These are phyloP conservation scores for Aaosphaeria arxii DNA, from an alignment of 2,329 filamentous ascomycete species.

Conservation along the genomic window DNA sequence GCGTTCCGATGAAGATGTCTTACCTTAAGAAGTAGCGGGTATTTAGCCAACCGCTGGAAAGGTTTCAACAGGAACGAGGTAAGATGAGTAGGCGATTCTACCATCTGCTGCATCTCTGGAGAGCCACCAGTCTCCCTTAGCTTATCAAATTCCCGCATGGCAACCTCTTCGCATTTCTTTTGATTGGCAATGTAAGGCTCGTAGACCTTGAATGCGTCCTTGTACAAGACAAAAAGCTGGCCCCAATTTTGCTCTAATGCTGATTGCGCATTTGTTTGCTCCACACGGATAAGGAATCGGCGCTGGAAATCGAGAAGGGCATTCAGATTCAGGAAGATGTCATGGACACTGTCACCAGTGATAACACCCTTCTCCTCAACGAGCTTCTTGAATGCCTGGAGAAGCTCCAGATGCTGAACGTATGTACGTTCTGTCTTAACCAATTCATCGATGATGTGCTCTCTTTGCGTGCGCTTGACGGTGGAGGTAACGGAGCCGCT, in stretches of 20 bases:
- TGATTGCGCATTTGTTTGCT: slow-evolving; percentile 86
- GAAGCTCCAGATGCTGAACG: slow-evolving; percentile 90
- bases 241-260: slow-evolving; percentile 85
- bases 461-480: slow-evolving; percentile 66
- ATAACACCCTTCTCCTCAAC: slow-evolving; percentile 85
- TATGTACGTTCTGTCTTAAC: slow-evolving; percentile 97
- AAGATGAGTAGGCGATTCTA: slow-evolving; percentile 80
- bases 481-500: slow-evolving; percentile 43
- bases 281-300: slow-evolving; percentile 89
- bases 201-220: slow-evolving; percentile 87
- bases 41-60: slow-evolving; percentile 93
- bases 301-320: slow-evolving; percentile 93
- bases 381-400: slow-evolving; percentile 87
- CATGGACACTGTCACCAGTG: slow-evolving; percentile 84
- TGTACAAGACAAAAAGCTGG: slow-evolving; percentile 80
- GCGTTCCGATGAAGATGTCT: slow-evolving; percentile 7
- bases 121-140: slow-evolving; percentile 71
- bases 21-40: slow-evolving; percentile 84
- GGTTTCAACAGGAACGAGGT: slow-evolving; percentile 94
- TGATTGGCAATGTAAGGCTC: slow-evolving; percentile 98
- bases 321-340: slow-evolving; percentile 96
- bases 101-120: slow-evolving; percentile 63
- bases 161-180: slow-evolving; percentile 82
- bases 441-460: slow-evolving; percentile 87
- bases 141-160: slow-evolving; percentile 81